phyloP scores from a whole-genome alignment of 2,329 filamentous ascomycete genomes.

The Trichoderma koningii region DNA sequence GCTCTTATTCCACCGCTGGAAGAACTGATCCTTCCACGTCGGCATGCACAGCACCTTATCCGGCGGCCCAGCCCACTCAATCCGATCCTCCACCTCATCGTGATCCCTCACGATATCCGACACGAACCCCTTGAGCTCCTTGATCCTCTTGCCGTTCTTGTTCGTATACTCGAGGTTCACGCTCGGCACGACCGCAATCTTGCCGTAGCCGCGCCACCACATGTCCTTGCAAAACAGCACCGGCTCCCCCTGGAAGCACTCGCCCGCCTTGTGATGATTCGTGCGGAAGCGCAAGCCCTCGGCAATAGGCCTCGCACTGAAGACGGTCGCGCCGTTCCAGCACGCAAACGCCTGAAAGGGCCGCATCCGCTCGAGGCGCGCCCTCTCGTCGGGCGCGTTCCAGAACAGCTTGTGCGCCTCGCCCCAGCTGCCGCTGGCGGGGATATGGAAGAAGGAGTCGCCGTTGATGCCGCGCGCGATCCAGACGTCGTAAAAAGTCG shows the following conservation, averaged over 20 bases:
- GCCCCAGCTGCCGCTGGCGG: conserved; percentile 52
- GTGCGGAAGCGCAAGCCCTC: conserved; percentile 50
- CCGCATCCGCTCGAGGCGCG: conserved; percentile 39
- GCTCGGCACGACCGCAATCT: conserved; percentile 57
- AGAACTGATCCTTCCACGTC: conserved; percentile 45
- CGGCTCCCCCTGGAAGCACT: conserved; percentile 59
- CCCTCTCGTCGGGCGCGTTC: conserved; percentile 45
- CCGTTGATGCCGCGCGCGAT: conserved; percentile 54
- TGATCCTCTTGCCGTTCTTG: conserved; percentile 48
- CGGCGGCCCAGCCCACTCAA: conserved; percentile 52
- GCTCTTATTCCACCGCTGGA: conserved; percentile 42
- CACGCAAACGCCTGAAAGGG: conserved; percentile 63
- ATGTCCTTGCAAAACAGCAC: conserved; percentile 60
- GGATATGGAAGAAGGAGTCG: conserved; percentile 58
- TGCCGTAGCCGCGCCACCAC: conserved; percentile 52
- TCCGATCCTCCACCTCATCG: conserved; percentile 35
- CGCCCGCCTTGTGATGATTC: conserved; percentile 35
- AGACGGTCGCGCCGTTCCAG: conserved; percentile 59
- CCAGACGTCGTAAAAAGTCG: conserved; percentile 61
- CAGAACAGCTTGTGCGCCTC: conserved; percentile 55
- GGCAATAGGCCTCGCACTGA: conserved; percentile 52
- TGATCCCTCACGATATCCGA: conserved; percentile 39
- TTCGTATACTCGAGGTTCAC: conserved; percentile 59
- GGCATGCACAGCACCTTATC: conserved; percentile 52
- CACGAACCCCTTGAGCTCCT: conserved; percentile 53